Evolutionary conservation across 1,139 yeast genomes (phyloP), one percentile per base, ranked within the genome.

Genomic region (Zygotorulaspora mrakii): DNA sequence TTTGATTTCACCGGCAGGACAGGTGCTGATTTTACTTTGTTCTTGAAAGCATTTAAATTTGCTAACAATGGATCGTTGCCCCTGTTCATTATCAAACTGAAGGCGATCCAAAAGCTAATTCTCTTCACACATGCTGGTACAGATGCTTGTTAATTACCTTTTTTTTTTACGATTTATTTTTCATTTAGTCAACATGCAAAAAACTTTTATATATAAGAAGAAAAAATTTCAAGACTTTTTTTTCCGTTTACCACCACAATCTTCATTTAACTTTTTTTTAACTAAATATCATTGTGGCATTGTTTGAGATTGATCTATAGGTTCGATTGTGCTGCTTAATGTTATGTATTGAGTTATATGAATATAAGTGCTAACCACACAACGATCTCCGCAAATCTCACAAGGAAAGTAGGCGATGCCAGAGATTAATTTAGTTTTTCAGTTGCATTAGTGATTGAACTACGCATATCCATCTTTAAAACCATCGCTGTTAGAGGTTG

Each of bases 401-500:
- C n/a, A 17, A 25, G 26, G 17, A 26, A 18, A 5, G 9, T 9
- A 25, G 12, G 35, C 35, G 30, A 32, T 29, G 39, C 31, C 40
- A 35, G 21, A 37, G 41, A 43, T 31, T 16, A 30, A 43, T 37
- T 27, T 33, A 33, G 27, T 30, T 34, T 22, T 29, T 35, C 34
- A 36, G 13, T 24, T 26, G 20, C 21, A 24, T 43, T 20, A 16
- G 31, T 28, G 3, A 3, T 16, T 9, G 28, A 17, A 25, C 21
- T 30, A 23, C 32, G 26, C 31, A 27, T 42, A 48, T 53, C 72
- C 84, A 75, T 70, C 80, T 76, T 74, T 77, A 78, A 78, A 78
- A 85, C 95, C 95, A 85, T 85, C 85, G 94, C 88, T 76, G 82
- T 79, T 78, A 64, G 86, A 83, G 94, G 94, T 81, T 79, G 85